Conservation (phyloP, 1,139 yeast genomes). For the Candida sp. region DNA sequence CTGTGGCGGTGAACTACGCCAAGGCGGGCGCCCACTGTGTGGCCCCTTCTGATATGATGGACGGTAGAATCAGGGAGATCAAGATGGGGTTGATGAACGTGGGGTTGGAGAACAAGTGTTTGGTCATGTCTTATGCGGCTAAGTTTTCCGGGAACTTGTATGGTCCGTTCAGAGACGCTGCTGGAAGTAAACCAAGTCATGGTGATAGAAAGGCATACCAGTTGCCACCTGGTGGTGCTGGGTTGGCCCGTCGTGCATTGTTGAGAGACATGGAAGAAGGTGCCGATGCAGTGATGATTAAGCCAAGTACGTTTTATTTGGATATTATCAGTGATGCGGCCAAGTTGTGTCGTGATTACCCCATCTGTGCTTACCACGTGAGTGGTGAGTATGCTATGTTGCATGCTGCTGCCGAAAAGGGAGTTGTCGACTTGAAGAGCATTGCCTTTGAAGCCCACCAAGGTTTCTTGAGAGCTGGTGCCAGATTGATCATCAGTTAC, state of each 20-base stretch:
- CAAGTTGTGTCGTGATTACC: slow-evolving; percentile 79
- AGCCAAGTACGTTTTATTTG: slow-evolving; percentile 96
- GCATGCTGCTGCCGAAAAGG: slow-evolving; percentile 98
- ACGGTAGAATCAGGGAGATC: slow-evolving; percentile 91
- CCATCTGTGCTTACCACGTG: slow-evolving; percentile 95
- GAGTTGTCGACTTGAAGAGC: slow-evolving; percentile 83
- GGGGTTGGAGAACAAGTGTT: slow-evolving; percentile 85
- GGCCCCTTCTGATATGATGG: slow-evolving; percentile 99
- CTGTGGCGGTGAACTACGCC: slow-evolving; percentile 96
- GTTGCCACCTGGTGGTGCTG: slow-evolving; percentile 91
- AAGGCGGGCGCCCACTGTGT: slow-evolving; percentile 95
- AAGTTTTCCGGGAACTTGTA: slow-evolving; percentile 90
- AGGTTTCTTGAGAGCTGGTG: slow-evolving; percentile 96
- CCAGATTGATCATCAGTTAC: slow-evolving; percentile 87
- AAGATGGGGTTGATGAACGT: slow-evolving; percentile 84
- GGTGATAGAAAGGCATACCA: slow-evolving; percentile 97
- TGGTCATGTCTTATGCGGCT: slow-evolving; percentile 94
- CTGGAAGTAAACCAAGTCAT: slow-evolving; percentile 85
- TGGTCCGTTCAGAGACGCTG: slow-evolving; percentile 99
- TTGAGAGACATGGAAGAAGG: slow-evolving; percentile 90
- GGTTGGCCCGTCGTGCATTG: slow-evolving; percentile 93
- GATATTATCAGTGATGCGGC: slow-evolving; percentile 92
- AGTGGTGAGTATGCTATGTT: slow-evolving; percentile 98
- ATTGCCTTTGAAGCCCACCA: slow-evolving; percentile 94
- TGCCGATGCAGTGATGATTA: slow-evolving; percentile 93